Evolutionary conservation across 1,139 yeast genomes (phyloP), one percentile per base, ranked within the genome.

Genomic region (Ogataea hybrid): DNA sequence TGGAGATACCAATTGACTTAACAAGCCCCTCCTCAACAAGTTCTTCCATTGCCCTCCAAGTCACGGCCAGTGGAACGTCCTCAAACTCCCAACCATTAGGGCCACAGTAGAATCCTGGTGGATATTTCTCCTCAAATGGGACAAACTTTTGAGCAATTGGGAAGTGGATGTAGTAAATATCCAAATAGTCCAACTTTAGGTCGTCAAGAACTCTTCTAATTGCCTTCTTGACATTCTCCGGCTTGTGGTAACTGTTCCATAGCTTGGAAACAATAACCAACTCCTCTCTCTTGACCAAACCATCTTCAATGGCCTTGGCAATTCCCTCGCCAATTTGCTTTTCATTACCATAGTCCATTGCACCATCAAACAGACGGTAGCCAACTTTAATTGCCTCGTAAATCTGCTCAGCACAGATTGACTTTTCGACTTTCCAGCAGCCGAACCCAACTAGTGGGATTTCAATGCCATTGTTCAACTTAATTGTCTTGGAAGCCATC

Each of bases 1-100:
- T 89, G 52, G 96, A 88, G 45, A 88, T 67, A 62, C 96, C 96
- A 57, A 88, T 79, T 46, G 89, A 77, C 61, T 73, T 81, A 61
- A 80, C 78, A 57, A 79, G 71, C n/a, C 90, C 90, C 36, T 69
- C 70, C 33, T 70, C 71, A 39, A 71, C 80, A 62, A 80, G 68
- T 50, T 71, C 68, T 67, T 87, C 95, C 67, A 84, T 56, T 8
- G 90, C 95, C 51, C 70, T 76, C 85, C 92, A 88, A 37, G 96
- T 88, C 53, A 81, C 89, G 44, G 77, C 59, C 48, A 86, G 61
- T 48, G 96, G 87, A 35, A 84, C 85, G 44, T 81, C 69, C 59
- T 80, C 92, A 56, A 77, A 79, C 50, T 69, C 70, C 60, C 81
- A 70, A 25, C 73, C 72, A 49, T 69, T 67, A 41, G 70, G 72